Conservation (phyloP, 2,329 filamentous ascomycete genomes). For the Epichloe coenophiala region DNA sequence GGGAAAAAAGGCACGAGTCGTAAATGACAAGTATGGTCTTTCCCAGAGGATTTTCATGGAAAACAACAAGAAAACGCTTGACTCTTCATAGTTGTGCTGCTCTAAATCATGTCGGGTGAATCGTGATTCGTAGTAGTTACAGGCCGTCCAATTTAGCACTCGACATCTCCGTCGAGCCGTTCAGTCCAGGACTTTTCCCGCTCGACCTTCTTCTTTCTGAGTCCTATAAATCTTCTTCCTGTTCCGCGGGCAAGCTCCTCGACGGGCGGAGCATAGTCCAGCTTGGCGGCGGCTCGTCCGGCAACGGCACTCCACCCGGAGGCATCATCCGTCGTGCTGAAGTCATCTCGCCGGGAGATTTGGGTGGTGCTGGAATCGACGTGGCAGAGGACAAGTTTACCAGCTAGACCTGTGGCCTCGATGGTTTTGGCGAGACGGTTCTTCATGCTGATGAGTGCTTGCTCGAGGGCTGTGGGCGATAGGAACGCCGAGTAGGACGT, state of each 20-base stretch:
- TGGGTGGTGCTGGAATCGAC: constrained; percentile 33
- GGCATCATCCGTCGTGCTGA: constrained; percentile 16
- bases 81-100: neutral
- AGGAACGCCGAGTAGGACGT: constrained; percentile 32
- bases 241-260: constrained; percentile 14
- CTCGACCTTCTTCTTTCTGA: constrained; percentile 37
- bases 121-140: neutral
- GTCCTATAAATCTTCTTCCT: constrained; percentile 27
- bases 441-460: constrained; percentile 31
- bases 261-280: constrained; percentile 16
- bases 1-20: neutral
- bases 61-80: neutral
- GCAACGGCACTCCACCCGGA: constrained; percentile 49
- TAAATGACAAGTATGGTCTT: neutral
- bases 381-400: constrained; percentile 34
- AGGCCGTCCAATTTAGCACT: constrained; percentile 13
- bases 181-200: constrained; percentile 51
- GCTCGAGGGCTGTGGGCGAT: constrained; percentile 31
- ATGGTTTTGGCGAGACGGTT: constrained; percentile 29
- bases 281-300: constrained; percentile 28
- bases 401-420: constrained; percentile 29
- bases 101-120: neutral
- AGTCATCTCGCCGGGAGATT: constrained; percentile 35
- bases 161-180: constrained; percentile 23
- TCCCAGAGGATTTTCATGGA: too few relatives aligned